Conservation (phyloP, 306 rosid species). For the Gillenia trifoliata region DNA sequence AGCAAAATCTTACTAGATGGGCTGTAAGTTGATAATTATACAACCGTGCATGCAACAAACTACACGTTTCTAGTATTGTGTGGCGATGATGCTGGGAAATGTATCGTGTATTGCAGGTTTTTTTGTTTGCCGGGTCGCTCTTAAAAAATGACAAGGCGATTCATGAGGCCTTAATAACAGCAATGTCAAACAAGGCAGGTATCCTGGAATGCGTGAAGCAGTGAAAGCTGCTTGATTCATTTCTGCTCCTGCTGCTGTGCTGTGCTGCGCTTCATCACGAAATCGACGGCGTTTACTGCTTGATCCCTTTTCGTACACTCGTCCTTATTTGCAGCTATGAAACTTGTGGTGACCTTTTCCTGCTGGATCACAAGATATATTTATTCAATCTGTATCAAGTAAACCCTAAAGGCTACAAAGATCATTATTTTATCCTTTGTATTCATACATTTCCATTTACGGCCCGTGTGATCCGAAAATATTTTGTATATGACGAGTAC, state of each 20-base stretch:
- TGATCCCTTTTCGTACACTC: neutral
- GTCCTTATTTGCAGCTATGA: neutral
- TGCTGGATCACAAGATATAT: neutral
- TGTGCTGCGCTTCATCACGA: neutral
- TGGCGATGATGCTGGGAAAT: neutral
- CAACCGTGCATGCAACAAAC: neutral
- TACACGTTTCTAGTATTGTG: neutral
- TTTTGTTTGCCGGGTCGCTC: slow-evolving; percentile 77
- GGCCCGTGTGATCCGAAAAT: neutral
- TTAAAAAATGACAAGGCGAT: slow-evolving; percentile 63
- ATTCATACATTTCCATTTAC: neutral
- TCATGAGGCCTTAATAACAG: slow-evolving; percentile 63
- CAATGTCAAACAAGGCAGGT: slow-evolving; percentile 64
- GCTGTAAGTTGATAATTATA: slow-evolving; percentile 56
- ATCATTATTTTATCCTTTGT: neutral
- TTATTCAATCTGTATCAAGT: neutral
- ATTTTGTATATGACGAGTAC: neutral
- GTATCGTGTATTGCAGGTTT: slow-evolving; percentile 39
- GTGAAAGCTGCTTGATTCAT: slow-evolving; percentile 50
- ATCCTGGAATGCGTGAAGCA: slow-evolving; percentile 74
- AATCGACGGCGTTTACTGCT: neutral
- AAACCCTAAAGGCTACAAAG: neutral
- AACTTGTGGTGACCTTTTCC: neutral
- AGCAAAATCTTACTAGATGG: slow-evolving; percentile 97
- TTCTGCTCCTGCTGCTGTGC: too few relatives aligned